phyloP scores from a whole-genome alignment of 129 eudicot genomes.

The Pittosporum tobira region DNA sequence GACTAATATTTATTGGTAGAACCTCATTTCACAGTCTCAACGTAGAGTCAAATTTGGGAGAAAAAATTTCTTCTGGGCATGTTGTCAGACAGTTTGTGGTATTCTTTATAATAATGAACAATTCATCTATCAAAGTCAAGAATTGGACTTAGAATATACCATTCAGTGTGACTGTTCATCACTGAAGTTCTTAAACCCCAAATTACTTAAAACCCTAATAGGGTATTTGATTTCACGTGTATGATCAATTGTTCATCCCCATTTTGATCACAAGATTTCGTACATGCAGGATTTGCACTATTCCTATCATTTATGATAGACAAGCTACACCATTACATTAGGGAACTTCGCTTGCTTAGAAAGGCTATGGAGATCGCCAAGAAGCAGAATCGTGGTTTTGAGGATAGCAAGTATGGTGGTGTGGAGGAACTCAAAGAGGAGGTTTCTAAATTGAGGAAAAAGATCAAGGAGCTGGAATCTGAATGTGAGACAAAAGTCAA shows the following conservation, averaged over 20 bases:
- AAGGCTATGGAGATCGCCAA: constrained; percentile 54
- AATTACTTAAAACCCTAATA: neutral
- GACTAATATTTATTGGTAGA: too few relatives aligned
- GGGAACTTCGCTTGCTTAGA: constrained; percentile 53
- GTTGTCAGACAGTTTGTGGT: neutral
- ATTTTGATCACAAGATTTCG: neutral
- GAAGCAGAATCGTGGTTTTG: constrained; percentile 52
- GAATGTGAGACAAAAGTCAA: constrained; percentile 37
- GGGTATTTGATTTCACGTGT: neutral
- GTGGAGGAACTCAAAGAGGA: constrained; percentile 57
- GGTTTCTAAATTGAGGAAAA: constrained; percentile 26
- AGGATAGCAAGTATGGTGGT: constrained; percentile 44
- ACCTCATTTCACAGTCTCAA: neutral
- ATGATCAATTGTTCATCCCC: neutral
- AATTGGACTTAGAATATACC: too few relatives aligned
- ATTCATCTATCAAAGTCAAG: neutral
- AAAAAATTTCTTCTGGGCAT: neutral
- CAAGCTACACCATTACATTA: constrained; percentile 64
- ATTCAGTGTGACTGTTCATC: too few relatives aligned
- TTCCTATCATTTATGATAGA: constrained; percentile 66
- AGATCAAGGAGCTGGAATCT: constrained; percentile 40
- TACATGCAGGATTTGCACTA: constrained; percentile 48
- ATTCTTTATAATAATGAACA: neutral
- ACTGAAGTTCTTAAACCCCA: too few relatives aligned
- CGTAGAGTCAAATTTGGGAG: neutral